Evolutionary conservation across 352 stramenopile species (phyloP).

Genomic region (Globisporangium carolinianum): DNA sequence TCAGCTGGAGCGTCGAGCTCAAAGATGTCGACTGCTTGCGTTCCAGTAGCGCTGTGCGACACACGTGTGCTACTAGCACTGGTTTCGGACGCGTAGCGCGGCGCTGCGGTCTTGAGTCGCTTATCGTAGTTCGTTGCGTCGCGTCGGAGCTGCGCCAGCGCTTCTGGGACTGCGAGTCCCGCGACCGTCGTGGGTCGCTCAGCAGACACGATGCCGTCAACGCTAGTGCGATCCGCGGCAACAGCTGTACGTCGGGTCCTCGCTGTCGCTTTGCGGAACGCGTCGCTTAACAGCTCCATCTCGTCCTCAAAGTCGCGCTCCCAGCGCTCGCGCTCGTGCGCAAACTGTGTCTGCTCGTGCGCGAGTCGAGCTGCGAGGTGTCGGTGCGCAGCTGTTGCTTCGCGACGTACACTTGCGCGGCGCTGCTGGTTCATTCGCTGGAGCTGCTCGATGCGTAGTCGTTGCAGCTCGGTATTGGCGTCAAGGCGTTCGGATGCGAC

Average conservation of each 20-base stretch:
- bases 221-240: background rate
- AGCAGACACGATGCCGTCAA: background rate
- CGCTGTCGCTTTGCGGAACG: constrained; percentile 31
- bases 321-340: constrained; percentile 33
- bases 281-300: constrained; percentile 31
- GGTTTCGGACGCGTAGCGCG: background rate
- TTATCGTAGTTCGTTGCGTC: constrained; percentile 32
- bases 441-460: constrained; percentile 27
- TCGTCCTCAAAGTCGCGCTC: constrained; percentile 45
- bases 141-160: constrained; percentile 36
- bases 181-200: constrained; percentile 43
- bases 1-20: too few species aligned
- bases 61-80: background rate
- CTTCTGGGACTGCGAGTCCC: constrained; percentile 39
- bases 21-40: background rate
- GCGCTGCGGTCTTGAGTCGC: constrained; percentile 35
- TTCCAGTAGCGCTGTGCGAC: background rate
- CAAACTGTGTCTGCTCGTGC: constrained; percentile 19
- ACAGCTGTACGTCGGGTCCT: constrained; percentile 5
- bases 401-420: constrained; percentile 24
- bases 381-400: constrained; percentile 21
- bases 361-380: constrained; percentile 15
- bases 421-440: constrained; percentile 33
- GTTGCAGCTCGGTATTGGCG: constrained; percentile 15
- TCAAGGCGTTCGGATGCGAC: constrained; percentile 16